Percentiles rank a stretch among this genome's conserved stretches.
phyloP scores from a whole-genome alignment of 768 basidiomycete genomes.

The Butyriboletus loyo region DNA sequence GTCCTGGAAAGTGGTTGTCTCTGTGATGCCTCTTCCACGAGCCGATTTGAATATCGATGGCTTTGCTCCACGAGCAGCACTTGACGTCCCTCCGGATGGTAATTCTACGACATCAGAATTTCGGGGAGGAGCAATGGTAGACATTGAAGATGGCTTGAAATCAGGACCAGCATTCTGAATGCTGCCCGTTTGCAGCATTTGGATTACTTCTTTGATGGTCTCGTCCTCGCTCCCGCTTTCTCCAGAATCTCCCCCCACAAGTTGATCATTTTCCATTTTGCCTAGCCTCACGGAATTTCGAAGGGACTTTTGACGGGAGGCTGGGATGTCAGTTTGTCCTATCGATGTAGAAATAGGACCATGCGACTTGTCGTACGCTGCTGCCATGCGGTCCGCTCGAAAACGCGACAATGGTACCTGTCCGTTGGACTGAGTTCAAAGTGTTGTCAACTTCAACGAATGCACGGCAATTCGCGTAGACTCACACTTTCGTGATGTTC shows the following conservation, averaged over 20 bases:
- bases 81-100: background rate
- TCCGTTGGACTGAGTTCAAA: constrained; percentile 33
- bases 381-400: constrained; percentile 54
- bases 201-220: constrained; percentile 46
- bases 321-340: constrained; percentile 42
- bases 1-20: constrained; percentile 19
- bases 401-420: constrained; percentile 63
- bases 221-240: constrained; percentile 58
- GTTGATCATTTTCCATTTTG: constrained; percentile 47
- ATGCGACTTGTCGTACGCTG: constrained; percentile 45
- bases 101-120: background rate
- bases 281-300: constrained; percentile 55
- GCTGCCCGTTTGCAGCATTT: constrained; percentile 49
- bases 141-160: constrained; percentile 19
- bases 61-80: constrained; percentile 29
- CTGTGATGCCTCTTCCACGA: background rate
- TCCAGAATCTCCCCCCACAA: constrained; percentile 48
- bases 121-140: background rate
- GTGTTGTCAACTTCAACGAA: constrained; percentile 1
- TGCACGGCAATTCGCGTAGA: constrained; percentile 2
- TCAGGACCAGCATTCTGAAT: constrained; percentile 54
- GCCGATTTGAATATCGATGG: constrained; percentile 48
- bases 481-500: constrained; percentile 47
- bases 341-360: constrained; percentile 37
- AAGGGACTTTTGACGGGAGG: constrained; percentile 44